Evolutionary conservation across 2,329 filamentous ascomycete genomes (phyloP).

Genomic region (Coleophoma crateriformis): DNA sequence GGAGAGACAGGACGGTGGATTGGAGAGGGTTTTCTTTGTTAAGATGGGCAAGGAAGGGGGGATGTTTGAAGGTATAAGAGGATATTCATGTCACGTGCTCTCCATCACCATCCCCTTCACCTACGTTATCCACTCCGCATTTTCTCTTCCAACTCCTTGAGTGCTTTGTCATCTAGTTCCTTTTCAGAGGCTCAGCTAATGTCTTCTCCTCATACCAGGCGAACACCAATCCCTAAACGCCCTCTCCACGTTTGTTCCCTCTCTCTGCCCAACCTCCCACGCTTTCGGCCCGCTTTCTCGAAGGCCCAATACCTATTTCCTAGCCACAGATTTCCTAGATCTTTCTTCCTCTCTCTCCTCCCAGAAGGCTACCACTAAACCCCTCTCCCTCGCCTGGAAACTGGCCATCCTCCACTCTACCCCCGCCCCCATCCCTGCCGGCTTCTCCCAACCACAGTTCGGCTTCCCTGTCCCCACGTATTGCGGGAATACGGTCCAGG

Average conservation of each 20-base stretch:
- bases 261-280: conserved; percentile 70
- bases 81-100: too few species aligned
- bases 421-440: conserved; percentile 59
- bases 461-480: conserved; percentile 83
- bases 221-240: conserved; percentile 82
- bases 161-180: too few species aligned
- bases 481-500: conserved; percentile 78
- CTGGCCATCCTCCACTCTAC: conserved; percentile 75
- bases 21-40: conserved; percentile 54
- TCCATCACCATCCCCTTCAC: too few species aligned
- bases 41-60: conserved; percentile 61
- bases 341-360: conserved; percentile 35
- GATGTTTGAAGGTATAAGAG: conserved; percentile 61
- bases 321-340: conserved; percentile 77
- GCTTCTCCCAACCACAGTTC: conserved; percentile 57
- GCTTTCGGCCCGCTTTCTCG: conserved; percentile 59
- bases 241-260: conserved; percentile 65
- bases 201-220: conserved; percentile 38
- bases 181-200: too few species aligned
- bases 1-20: conserved; percentile 8
- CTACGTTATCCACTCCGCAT: too few species aligned
- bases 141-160: too few species aligned
- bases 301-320: conserved; percentile 34
- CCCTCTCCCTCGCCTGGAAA: conserved; percentile 63
- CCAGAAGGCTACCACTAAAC: conserved; percentile 30